phyloP scores from a whole-genome alignment of 495 filamentous ascomycete genomes.

The Penicillium fimorum region DNA sequence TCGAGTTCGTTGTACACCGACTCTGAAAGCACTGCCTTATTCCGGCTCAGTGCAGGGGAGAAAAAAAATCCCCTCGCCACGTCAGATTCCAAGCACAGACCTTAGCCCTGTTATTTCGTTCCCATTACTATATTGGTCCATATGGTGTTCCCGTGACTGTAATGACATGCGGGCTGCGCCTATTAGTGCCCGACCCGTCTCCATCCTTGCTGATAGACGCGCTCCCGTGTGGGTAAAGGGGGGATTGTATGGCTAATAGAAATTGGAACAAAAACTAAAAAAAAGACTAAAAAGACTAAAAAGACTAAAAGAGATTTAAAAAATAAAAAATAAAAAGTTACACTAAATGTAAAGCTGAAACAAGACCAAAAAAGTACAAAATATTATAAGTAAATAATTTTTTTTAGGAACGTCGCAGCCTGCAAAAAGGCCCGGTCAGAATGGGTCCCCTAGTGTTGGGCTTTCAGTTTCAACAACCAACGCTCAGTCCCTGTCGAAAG shows the following conservation, averaged over 20 bases:
- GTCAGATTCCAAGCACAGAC: constrained; percentile 13
- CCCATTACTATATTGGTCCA: constrained; percentile 10
- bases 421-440: constrained; percentile 17
- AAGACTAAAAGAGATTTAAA: constrained; percentile 1
- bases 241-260: constrained; percentile 2
- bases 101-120: not conserved
- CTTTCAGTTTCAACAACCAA: constrained; percentile 6
- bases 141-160: constrained; percentile 46
- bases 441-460: constrained; percentile 19
- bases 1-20: constrained; percentile 13
- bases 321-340: not conserved
- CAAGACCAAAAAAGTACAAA: constrained; percentile 14
- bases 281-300: not conserved
- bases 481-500: constrained; percentile 26
- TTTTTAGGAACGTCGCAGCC: constrained; percentile 20
- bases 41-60: constrained; percentile 10
- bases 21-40: constrained; percentile 13
- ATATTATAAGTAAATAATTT: not conserved
- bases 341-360: not conserved
- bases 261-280: not conserved
- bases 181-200: constrained; percentile 36
- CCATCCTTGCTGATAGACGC: constrained; percentile 33
- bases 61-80: constrained; percentile 10
- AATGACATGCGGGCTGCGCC: constrained; percentile 41
- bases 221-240: constrained; percentile 31